These are phyloP conservation scores for Fomitopsis schrenkii DNA, from an alignment of 1,284 basidiomycete genomes.

Conservation along the genomic window DNA sequence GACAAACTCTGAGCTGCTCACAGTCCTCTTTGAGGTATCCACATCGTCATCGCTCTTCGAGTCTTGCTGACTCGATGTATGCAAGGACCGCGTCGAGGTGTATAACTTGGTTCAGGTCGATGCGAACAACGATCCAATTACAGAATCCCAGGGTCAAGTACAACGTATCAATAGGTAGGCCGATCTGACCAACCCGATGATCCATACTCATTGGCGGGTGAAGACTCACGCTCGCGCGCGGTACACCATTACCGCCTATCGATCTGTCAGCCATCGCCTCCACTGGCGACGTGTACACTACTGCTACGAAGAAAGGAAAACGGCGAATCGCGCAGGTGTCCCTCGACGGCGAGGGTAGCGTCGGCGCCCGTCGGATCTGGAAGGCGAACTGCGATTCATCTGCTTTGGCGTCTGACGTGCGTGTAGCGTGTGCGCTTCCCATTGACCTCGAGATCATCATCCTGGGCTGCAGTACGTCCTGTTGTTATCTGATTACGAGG, in stretches of 20 bases:
- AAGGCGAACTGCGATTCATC: conserved; percentile 17
- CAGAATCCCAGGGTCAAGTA: background rate
- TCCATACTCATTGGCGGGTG: background rate
- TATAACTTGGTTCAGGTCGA: conserved; percentile 35
- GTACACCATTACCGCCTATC: background rate
- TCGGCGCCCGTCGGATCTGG: conserved; percentile 20
- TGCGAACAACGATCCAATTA: conserved; percentile 32
- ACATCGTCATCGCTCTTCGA: background rate
- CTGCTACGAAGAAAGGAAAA: background rate
- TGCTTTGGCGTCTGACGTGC: conserved; percentile 7
- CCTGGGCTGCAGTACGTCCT: conserved; percentile 54
- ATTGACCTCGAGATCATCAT: conserved; percentile 53
- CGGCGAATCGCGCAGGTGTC: background rate
- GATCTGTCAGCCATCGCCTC: background rate
- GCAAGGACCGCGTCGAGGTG: conserved; percentile 40
- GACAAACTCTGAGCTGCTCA: conserved; percentile 26
- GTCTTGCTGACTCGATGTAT: background rate
- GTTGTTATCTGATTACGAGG: background rate
- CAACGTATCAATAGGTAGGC: background rate
- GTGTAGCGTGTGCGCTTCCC: conserved; percentile 49
- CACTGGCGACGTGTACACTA: background rate
- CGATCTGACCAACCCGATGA: background rate
- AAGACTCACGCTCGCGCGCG: background rate
- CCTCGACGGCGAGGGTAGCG: background rate
- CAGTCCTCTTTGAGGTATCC: background rate